Evolutionary conservation across 345 rosid species (phyloP).

Genomic region (Leavenworthia alabamica): DNA sequence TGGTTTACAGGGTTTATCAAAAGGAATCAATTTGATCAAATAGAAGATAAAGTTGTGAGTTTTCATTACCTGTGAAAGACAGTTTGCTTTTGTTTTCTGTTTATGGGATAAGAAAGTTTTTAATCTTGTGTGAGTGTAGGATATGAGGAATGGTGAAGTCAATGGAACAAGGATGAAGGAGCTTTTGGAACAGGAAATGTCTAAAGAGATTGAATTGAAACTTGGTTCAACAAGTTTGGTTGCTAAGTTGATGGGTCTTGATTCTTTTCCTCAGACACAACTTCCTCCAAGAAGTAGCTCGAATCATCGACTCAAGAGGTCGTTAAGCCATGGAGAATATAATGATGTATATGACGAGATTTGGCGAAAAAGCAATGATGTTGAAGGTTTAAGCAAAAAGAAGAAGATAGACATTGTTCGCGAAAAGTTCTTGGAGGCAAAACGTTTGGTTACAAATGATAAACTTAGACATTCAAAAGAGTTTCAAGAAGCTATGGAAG

Average conservation of each 20-base stretch:
- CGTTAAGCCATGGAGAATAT: constrained; percentile 50
- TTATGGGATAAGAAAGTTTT: neutral
- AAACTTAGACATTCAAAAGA: constrained; percentile 74
- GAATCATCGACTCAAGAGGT: constrained; percentile 43
- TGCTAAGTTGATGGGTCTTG: constrained; percentile 97
- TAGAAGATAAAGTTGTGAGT: constrained; percentile 65
- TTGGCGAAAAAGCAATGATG: constrained; percentile 37
- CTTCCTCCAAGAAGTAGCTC: constrained; percentile 38
- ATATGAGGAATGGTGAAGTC: constrained; percentile 43
- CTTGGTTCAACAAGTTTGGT: constrained; percentile 61
- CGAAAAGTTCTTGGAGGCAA: constrained; percentile 84
- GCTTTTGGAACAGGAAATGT: constrained; percentile 74
- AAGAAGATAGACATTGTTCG: constrained; percentile 75
- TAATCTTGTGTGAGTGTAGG: constrained; percentile 34
- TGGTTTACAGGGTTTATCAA: constrained; percentile 38
- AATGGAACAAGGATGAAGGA: constrained; percentile 70
- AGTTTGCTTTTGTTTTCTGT: neutral
- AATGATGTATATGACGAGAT: constrained; percentile 51
- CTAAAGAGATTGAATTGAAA: constrained; percentile 55
- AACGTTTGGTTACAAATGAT: constrained; percentile 73
- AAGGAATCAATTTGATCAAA: constrained; percentile 56
- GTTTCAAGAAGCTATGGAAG: constrained; percentile 80
- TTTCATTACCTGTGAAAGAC: neutral
- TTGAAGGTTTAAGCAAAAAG: constrained; percentile 38
- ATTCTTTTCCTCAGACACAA: constrained; percentile 56